Conservation (phyloP, 805 yeast genomes). For the Lipomyces sp. region DNA sequence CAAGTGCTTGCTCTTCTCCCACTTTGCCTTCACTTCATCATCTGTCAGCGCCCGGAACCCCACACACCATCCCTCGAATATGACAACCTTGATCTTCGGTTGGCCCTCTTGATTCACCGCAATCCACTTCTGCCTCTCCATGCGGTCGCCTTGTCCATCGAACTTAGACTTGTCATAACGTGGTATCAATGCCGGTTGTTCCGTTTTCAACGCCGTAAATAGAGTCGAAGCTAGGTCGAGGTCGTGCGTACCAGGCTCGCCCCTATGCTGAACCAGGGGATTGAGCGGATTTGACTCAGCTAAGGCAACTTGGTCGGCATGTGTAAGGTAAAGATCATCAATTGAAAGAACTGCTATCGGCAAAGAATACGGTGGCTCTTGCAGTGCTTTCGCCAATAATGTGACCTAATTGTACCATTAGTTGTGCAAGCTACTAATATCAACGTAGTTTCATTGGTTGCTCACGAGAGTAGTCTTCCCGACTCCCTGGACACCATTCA, state of each 20-base stretch:
- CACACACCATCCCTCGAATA: constrained; percentile 94
- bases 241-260: constrained; percentile 95
- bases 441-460: neutral
- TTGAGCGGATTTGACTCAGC: constrained; percentile 53
- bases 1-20: neutral
- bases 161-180: constrained; percentile 75
- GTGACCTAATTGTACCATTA: constrained; percentile 16
- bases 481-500: constrained; percentile 38
- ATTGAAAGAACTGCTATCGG: constrained; percentile 59
- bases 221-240: constrained; percentile 49
- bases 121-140: constrained; percentile 50
- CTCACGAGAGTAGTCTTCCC: constrained; percentile 38
- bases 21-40: constrained; percentile 42
- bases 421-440: neutral
- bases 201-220: constrained; percentile 42
- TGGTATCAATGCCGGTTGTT: constrained; percentile 55
- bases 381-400: constrained; percentile 17
- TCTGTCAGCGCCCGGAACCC: constrained; percentile 63
- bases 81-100: constrained; percentile 62
- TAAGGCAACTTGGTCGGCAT: constrained; percentile 60
- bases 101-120: constrained; percentile 30
- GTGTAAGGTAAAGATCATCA: constrained; percentile 84
- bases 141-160: constrained; percentile 81
- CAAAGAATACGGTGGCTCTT: constrained; percentile 24
- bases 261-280: constrained; percentile 72